phyloP scores from a whole-genome alignment of 441 rosid genomes.

The Biscutella auriculata region DNA sequence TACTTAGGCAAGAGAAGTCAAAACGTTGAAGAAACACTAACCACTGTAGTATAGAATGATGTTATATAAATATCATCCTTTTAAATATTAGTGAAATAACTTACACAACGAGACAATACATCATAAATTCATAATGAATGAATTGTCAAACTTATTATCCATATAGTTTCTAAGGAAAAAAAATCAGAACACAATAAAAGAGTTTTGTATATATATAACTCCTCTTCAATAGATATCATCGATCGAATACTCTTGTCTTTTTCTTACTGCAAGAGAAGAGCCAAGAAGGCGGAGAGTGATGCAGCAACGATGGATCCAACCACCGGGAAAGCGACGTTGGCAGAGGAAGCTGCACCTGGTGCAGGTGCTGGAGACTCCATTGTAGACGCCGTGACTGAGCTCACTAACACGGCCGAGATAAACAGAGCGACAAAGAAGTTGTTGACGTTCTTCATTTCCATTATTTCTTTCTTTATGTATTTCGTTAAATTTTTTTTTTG shows the following conservation, averaged over 20 bases:
- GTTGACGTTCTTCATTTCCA: slow-evolving; percentile 65
- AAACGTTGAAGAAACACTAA: slow-evolving; percentile 19
- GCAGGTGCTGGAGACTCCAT: slow-evolving; percentile 36
- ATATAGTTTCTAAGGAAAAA: slow-evolving; percentile 6
- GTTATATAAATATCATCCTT: slow-evolving; percentile 8
- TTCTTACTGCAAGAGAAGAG: slow-evolving; percentile 37
- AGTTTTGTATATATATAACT: neutral
- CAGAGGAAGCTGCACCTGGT: slow-evolving; percentile 27
- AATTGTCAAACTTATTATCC: neutral
- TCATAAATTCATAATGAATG: slow-evolving; percentile 1
- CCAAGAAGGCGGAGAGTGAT: slow-evolving; percentile 44
- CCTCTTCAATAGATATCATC: neutral
- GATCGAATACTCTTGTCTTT: neutral
- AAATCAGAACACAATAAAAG: neutral
- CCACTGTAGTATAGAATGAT: slow-evolving; percentile 2
- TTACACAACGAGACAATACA: slow-evolving; percentile 16
- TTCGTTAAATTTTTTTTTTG: neutral
- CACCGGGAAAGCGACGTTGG: slow-evolving; percentile 33
- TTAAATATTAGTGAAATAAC: slow-evolving; percentile 7
- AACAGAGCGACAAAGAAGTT: slow-evolving; percentile 34
- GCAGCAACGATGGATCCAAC: slow-evolving; percentile 55
- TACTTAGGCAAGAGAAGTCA: slow-evolving; percentile 76
- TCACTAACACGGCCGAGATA: slow-evolving; percentile 41
- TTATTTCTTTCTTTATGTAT: neutral
- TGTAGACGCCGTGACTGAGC: slow-evolving; percentile 41